Base-by-base conservation (phyloP, 768 basidiomycete genomes). In the Polyporus arcularius region DNA sequence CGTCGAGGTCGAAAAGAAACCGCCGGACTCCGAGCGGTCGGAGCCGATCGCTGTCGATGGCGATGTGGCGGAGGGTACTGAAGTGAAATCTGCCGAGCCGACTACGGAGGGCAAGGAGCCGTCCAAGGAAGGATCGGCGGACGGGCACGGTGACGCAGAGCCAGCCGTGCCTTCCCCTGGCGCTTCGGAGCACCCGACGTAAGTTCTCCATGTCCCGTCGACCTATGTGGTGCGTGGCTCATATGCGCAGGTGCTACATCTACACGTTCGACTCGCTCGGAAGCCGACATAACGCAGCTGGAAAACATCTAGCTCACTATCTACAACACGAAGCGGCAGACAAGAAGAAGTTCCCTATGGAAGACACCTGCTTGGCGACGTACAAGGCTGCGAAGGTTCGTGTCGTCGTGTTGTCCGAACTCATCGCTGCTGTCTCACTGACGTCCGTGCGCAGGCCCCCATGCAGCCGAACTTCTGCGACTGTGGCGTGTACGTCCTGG, bases 191-290 rank as follows among this genome's bases (percentile, higher is more conserved):
- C 43, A 21, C 53, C 35, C 41, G 35, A 14, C n/a, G 21, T 4
- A 49, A n/a, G 8, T 55, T 51, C 28, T 55, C 14, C 21, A 26
- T 26, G 21, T 26, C 21, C 21, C 21, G 21, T 26, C 21, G 21
- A 26, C 21, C 21, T 30, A 14, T 18, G 11, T 35, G 8, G 31
- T 4, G 16, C 30, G 49, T 21, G 14, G 3, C 5, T 9, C 11
- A 18, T 28, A 15, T 16, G 4, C 53, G 5, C 69, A 94, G 92
- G 58, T 87, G 92, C 6, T 86, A 85, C 64, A 88, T 99, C 38
- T 87, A 95, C 70, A 93, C 88, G 0, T 83, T 99, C 56, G 97
- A 99, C 72, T 98, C 96, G 1, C 80, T 99, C 48, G 89, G 90
- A 4, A 76, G 78, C 14, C 75, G 77, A n/a, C 96, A 98, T 73